Conservation (phyloP, 2,329 filamentous ascomycete species). For the Aspergillus sp. region DNA sequence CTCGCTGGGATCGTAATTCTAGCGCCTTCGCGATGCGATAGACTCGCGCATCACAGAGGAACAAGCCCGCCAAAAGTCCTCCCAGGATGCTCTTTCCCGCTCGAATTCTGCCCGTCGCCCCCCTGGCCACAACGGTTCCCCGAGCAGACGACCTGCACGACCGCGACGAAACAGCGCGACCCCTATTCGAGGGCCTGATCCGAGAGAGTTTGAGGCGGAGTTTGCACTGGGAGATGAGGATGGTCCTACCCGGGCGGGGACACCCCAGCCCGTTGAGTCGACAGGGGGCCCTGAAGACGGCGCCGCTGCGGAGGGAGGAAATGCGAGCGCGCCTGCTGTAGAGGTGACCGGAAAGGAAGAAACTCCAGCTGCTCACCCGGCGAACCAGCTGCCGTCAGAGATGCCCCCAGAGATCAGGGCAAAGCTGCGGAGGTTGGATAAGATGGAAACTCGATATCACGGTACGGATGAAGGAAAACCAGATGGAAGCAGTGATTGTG, state of each 20-base stretch:
- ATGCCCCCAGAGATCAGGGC: constrained; percentile 65
- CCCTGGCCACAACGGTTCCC: constrained; percentile 19
- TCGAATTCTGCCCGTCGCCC: constrained; percentile 38
- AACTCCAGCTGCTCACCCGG: constrained; percentile 13
- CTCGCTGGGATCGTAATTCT: constrained; percentile 1
- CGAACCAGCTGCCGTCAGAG: constrained; percentile 38
- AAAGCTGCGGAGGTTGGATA: constrained; percentile 79
- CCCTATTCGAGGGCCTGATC: constrained; percentile 61
- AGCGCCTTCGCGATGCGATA: constrained; percentile 78
- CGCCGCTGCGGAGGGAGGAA: constrained; percentile 11
- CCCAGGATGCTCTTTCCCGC: constrained; percentile 37
- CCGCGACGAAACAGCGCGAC: constrained; percentile 29
- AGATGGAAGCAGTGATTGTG: background rate
- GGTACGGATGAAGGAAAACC: constrained; percentile 43
- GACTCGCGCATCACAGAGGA: constrained; percentile 86
- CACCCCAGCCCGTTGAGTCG: constrained; percentile 44
- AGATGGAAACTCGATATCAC: constrained; percentile 77
- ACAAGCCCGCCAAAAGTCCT: constrained; percentile 64
- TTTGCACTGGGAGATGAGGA: constrained; percentile 84
- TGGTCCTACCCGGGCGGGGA: constrained; percentile 52
- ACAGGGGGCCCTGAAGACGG: constrained; percentile 23
- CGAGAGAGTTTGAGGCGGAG: constrained; percentile 76
- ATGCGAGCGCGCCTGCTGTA: constrained; percentile 4
- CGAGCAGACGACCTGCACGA: constrained; percentile 22
- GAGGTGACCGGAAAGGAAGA: constrained; percentile 14